Percentiles rank a stretch among this genome's conserved stretches.
phyloP scores from a whole-genome alignment of 495 filamentous ascomycete genomes.

The Cryomyces minteri region DNA sequence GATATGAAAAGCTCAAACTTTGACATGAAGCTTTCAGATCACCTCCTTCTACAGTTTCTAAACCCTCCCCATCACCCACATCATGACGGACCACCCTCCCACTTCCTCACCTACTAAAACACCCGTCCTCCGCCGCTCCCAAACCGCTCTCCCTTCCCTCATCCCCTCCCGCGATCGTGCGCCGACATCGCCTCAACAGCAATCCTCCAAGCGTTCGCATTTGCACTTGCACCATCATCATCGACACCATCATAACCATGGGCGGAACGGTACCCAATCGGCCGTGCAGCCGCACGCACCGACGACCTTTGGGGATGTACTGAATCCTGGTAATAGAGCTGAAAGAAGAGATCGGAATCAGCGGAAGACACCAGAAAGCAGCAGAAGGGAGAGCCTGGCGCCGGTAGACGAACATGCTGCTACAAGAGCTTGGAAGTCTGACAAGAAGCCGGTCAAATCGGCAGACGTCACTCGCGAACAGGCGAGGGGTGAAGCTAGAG shows the following conservation, averaged over 20 bases:
- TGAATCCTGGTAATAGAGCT: neutral
- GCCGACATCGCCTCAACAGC: conserved; percentile 1
- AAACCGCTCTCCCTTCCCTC: neutral
- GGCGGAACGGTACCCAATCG: conserved; percentile 7
- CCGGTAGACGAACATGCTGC: neutral
- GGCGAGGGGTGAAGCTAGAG: neutral
- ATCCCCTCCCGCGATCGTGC: neutral
- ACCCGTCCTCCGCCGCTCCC: neutral
- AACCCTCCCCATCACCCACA: neutral
- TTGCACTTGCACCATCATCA: conserved; percentile 7
- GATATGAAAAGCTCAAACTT: too few species aligned
- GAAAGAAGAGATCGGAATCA: neutral
- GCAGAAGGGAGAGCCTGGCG: neutral
- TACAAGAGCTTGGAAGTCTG: neutral
- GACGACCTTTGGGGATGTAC: conserved; percentile 1
- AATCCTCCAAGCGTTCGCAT: conserved; percentile 1
- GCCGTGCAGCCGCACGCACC: conserved; percentile 4
- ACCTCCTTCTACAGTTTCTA: neutral
- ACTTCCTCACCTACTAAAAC: neutral
- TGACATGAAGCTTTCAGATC: neutral
- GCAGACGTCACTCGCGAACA: neutral
- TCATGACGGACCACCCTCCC: neutral
- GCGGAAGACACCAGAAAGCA: neutral
- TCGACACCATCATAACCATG: conserved; percentile 4
- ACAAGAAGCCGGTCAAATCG: neutral